These are phyloP conservation scores for Zizania palustris DNA, from an alignment of 202 grass and related monocot genomes.

Conservation along the genomic window DNA sequence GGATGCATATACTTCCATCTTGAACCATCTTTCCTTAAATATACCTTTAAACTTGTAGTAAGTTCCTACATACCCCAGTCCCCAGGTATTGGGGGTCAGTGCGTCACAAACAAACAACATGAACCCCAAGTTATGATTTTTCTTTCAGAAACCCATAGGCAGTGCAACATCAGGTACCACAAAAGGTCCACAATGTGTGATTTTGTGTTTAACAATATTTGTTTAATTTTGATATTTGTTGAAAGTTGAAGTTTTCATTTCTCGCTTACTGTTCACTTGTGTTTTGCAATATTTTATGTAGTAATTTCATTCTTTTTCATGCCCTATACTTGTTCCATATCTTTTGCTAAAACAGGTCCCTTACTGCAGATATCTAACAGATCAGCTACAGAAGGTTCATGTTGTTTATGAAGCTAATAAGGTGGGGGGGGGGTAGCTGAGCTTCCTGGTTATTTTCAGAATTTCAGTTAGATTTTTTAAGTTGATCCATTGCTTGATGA, in stretches of 20 bases:
- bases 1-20: not conserved
- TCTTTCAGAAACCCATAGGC: not conserved
- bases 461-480: constrained; percentile 30
- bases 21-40: not conserved
- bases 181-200: not conserved
- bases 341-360: constrained; percentile 34
- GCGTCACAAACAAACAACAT: too few relatives aligned
- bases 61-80: not conserved
- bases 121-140: not conserved
- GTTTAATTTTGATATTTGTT: constrained; percentile 8
- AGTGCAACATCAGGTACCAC: not conserved
- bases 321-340: not conserved
- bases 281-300: constrained; percentile 5
- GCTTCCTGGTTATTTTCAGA: constrained; percentile 19
- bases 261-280: not conserved
- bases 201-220: not conserved
- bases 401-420: constrained; percentile 89
- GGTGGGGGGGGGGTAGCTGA: constrained; percentile 48
- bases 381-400: constrained; percentile 90
- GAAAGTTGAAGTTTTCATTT: not conserved
- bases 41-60: not conserved
- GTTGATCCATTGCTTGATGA: constrained; percentile 32
- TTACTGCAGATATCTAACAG: constrained; percentile 86
- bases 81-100: too few relatives aligned
- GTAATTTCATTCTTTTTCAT: constrained; percentile 7